Percentiles rank a stretch among this genome's conserved stretches.
Conservation (phyloP, 768 basidiomycete species). For the Leccinum imitatum region DNA sequence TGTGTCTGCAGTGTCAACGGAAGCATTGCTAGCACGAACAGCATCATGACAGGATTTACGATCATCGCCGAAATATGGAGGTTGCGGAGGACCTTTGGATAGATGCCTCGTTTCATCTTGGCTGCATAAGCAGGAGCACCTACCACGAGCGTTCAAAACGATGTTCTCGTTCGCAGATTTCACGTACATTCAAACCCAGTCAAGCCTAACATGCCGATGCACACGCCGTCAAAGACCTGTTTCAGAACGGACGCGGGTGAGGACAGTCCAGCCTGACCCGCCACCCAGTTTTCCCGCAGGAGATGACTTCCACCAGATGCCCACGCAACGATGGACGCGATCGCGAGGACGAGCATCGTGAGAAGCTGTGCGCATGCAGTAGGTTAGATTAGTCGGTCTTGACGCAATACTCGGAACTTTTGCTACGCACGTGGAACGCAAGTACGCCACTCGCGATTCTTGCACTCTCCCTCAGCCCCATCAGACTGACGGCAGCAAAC, state of each 20-base stretch:
- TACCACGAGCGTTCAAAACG: constrained; percentile 13
- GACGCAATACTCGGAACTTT: background rate
- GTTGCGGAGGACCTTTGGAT: constrained; percentile 63
- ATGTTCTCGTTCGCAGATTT: background rate
- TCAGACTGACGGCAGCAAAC: constrained; percentile 54
- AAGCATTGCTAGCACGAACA: constrained; percentile 58
- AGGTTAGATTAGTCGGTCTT: background rate
- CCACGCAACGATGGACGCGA: constrained; percentile 54
- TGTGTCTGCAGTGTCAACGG: constrained; percentile 48
- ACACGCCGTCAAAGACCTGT: constrained; percentile 65
- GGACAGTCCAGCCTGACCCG: constrained; percentile 30
- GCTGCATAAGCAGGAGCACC: constrained; percentile 67
- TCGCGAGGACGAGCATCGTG: constrained; percentile 55
- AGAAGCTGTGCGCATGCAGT: constrained; percentile 37
- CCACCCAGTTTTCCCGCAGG: constrained; percentile 55
- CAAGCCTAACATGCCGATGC: constrained; percentile 68
- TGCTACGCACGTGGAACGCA: constrained; percentile 51
- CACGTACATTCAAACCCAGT: constrained; percentile 66
- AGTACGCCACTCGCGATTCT: constrained; percentile 58
- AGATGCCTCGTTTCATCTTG: constrained; percentile 53
- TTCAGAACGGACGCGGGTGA: constrained; percentile 35
- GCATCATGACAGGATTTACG: constrained; percentile 55
- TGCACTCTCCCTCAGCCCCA: constrained; percentile 62
- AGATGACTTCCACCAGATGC: constrained; percentile 44
- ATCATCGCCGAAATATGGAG: constrained; percentile 59